Evolutionary conservation across 106 monocot species (phyloP), one percentile per base, ranked within the genome.

Genomic region (Dendrobium catenatum): DNA sequence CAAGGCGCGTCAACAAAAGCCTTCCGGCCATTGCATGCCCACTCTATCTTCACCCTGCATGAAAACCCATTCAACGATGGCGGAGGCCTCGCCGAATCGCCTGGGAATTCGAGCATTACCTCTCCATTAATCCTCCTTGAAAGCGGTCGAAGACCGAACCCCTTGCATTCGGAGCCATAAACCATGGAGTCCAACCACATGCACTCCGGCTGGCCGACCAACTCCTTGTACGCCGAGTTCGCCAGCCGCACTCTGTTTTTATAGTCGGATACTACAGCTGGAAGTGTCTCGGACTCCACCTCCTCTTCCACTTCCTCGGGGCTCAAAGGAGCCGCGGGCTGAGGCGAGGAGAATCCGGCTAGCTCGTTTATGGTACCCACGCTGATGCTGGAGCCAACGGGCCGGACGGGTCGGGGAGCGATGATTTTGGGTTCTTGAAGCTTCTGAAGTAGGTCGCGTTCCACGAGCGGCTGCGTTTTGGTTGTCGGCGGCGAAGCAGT

Each of bases 201-300:
- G 81, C 93, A 90, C 79, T 90, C 88, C 1, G 88, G 93, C 83
- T 93, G 93, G 1, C 90, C 90, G 4, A 93, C 86, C 86, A 92
- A 82, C 81, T 85, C 89, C 79, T 88, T 89, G 78, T 92, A 92
- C 9, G 89, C 88, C 1, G 84, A 89, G 29, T 99, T 99, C 4
- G 88, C 85, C 17, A 95, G 80, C 78, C 95, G 85, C 20, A 99
- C 93, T 33, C 86, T 81, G 90, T 95, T 93, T 58, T 82, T 87
- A 8, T 88, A 88, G 85, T 93, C 95, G 19, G 98, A 93, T 41
- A 99, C 80, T 3, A 99, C 87, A 9, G 93, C 86, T 9, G 98
- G 98, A 49, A 89, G 54, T n/a, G 26, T 44, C 70, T 95, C 95
- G 6, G 80, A 74, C 83, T 99, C 98, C 43, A 91, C 82, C 80